phyloP scores from a whole-genome alignment of 352 stramenopile species.

The Globisporangium carolinianum region DNA sequence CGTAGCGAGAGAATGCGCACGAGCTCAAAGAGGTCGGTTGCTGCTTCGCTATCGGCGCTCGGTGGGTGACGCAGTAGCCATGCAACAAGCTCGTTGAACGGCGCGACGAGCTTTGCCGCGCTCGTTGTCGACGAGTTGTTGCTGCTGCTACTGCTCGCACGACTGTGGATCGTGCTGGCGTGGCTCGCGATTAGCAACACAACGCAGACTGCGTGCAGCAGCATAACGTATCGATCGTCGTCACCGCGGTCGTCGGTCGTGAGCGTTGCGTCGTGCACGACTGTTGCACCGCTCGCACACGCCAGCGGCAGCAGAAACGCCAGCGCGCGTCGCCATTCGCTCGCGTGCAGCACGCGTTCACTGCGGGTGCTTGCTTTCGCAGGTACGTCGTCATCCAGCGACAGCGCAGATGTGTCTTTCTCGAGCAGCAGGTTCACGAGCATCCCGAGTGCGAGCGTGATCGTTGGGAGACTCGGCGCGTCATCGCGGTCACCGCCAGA shows the following conservation, averaged over 20 bases:
- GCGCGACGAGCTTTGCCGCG: constrained; percentile 31
- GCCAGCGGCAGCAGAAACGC: constrained; percentile 69
- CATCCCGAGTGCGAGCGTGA: constrained; percentile 73
- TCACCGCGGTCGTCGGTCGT: constrained; percentile 46
- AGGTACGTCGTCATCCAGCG: too few relatives aligned
- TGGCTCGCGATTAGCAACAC: constrained; percentile 64
- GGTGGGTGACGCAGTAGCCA: constrained; percentile 62
- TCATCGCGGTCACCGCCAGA: constrained; percentile 22
- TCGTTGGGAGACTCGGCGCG: constrained; percentile 34
- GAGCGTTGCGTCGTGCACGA: constrained; percentile 41
- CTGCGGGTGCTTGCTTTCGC: constrained; percentile 12
- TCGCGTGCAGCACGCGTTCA: constrained; percentile 30
- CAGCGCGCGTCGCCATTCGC: constrained; percentile 67
- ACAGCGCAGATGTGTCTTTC: constrained; percentile 19
- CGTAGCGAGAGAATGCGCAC: constrained; percentile 53
- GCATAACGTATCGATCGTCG: constrained; percentile 74
- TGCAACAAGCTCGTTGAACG: constrained; percentile 42
- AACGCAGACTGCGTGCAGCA: constrained; percentile 64
- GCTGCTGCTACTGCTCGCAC: constrained; percentile 15
- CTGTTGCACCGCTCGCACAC: constrained; percentile 48
- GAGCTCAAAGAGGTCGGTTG: constrained; percentile 64
- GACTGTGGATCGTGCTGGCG: constrained; percentile 13
- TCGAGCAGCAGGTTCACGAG: constrained; percentile 75
- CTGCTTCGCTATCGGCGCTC: constrained; percentile 37
- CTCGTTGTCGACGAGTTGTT: constrained; percentile 11